Evolutionary conservation across 345 rosid species (phyloP), one percentile per base, ranked within the genome.

Genomic region (Eucalyptus shirleyi): DNA sequence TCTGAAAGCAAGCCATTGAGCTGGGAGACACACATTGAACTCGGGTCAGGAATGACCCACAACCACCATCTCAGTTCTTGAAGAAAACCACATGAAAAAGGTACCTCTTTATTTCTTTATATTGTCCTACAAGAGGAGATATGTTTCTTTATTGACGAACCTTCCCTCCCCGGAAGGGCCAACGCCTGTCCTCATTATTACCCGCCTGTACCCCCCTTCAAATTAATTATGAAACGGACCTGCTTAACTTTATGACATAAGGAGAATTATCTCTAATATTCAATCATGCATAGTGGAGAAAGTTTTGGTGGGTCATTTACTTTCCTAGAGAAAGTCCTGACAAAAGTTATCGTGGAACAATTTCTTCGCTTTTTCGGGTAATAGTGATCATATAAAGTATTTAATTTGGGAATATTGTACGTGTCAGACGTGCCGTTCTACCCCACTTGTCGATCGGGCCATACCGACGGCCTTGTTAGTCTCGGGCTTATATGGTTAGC

Each of bases 241-340:
- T 40, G 30, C 47, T 77, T 21, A 21, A 40, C 85, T 77, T 77
- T 77, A 21, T 77, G 85, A 77, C 7, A 42, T 42, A 77, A 77
- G 28, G 30, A 77, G 47, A 23, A 40, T 77, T 77, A 77, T 77
- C 85, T 21, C 16, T 77, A 40, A 72, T 10, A 72, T 72, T 21
- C 44, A 72, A 72, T 72, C 45, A 34, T 34, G 26, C 82, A 9
- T 34, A 5, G 82, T 19, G 44, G 82, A 72, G 45, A 34, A 72
- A 72, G 12, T 72, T 34, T 72, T 34, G 44, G 44, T 72, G 45
- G 44, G 82, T 21, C 82, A 72, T 72, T 72, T 34, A 72, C 26
- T 34, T 69, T 69, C 0, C 2, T 3, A 34, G 3, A 40, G 5
- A 40, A 37, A 77, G 47, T 21, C 2, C 2, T 11, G 16, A 5